A percentile compares a stretch with the other conserved stretches of the same genome.
These are phyloP conservation scores for Penicillium argentinense DNA, from an alignment of 495 filamentous ascomycete genomes.

Conservation along the genomic window DNA sequence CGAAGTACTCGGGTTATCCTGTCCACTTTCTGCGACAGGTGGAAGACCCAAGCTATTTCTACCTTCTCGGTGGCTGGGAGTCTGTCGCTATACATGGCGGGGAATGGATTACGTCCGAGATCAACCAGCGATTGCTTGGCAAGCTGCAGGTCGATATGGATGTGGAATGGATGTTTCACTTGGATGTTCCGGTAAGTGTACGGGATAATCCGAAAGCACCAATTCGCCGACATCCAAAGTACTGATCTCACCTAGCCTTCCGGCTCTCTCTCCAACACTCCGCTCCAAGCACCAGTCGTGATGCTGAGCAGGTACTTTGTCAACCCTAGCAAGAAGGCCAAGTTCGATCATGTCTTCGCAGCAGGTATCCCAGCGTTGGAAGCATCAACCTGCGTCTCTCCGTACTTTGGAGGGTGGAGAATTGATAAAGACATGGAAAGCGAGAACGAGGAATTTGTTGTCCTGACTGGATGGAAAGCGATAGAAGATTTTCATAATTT, in stretches of 20 bases:
- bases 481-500: conserved; percentile 46
- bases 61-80: conserved; percentile 53
- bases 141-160: conserved; percentile 42
- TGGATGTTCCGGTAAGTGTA: conserved; percentile 28
- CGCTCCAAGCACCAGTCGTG: conserved; percentile 43
- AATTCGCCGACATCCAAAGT: too few species aligned
- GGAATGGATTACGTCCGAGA: conserved; percentile 44
- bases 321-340: conserved; percentile 33
- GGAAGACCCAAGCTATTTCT: conserved; percentile 46
- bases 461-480: conserved; percentile 51
- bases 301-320: conserved; percentile 47
- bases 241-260: too few species aligned
- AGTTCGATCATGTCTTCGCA: conserved; percentile 36
- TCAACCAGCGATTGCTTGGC: conserved; percentile 42
- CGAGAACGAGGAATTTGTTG: conserved; percentile 48
- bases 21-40: conserved; percentile 40
- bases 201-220: too few species aligned
- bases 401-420: conserved; percentile 47
- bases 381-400: conserved; percentile 32
- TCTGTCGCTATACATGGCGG: conserved; percentile 41
- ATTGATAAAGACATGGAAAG: conserved; percentile 45
- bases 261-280: conserved; percentile 13
- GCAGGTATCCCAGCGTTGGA: conserved; percentile 32
- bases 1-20: conserved; percentile 33
- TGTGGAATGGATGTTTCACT: conserved; percentile 39